Evolutionary conservation across 345 rosid genomes (phyloP).

Genomic region (Salix suchowensis): DNA sequence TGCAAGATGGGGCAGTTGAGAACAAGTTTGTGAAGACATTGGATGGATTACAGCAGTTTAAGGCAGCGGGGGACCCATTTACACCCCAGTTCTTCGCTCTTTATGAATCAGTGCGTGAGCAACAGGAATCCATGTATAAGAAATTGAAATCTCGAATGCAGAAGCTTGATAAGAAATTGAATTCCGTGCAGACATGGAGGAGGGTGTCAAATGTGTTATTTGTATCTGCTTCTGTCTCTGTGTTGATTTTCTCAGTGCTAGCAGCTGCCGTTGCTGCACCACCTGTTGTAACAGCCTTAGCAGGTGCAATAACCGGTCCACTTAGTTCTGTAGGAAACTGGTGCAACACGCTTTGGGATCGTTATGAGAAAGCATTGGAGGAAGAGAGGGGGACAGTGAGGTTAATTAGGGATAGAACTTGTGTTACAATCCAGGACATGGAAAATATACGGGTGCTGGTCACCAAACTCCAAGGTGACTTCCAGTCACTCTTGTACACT

Average conservation of each 20-base stretch:
- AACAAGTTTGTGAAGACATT: slow-evolving; percentile 54
- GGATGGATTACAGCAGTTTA: slow-evolving; percentile 58
- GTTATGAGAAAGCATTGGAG: slow-evolving; percentile 50
- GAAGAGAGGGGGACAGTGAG: slow-evolving; percentile 49
- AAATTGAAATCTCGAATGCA: slow-evolving; percentile 42
- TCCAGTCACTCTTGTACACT: slow-evolving; percentile 45
- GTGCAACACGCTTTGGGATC: slow-evolving; percentile 61
- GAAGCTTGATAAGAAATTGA: slow-evolving; percentile 64
- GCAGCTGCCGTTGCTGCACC: slow-evolving; percentile 88
- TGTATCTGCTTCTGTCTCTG: slow-evolving; percentile 60
- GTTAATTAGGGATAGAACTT: slow-evolving; percentile 44
- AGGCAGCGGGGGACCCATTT: slow-evolving; percentile 67
- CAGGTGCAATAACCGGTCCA: slow-evolving; percentile 64
- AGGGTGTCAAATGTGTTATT: slow-evolving; percentile 71
- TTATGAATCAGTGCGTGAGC: slow-evolving; percentile 42
- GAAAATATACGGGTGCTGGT: slow-evolving; percentile 55
- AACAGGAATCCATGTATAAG: slow-evolving; percentile 51
- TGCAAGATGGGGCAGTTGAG: slow-evolving; percentile 28
- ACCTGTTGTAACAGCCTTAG: slow-evolving; percentile 59
- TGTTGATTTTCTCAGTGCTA: slow-evolving; percentile 72
- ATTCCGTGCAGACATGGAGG: slow-evolving; percentile 61
- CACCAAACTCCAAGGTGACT: slow-evolving; percentile 43
- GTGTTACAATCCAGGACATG: slow-evolving; percentile 58
- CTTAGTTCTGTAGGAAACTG: slow-evolving; percentile 70
- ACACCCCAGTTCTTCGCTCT: slow-evolving; percentile 50